Conservation (phyloP, 768 basidiomycete genomes). For the Psilocybe subaeruginosa region DNA sequence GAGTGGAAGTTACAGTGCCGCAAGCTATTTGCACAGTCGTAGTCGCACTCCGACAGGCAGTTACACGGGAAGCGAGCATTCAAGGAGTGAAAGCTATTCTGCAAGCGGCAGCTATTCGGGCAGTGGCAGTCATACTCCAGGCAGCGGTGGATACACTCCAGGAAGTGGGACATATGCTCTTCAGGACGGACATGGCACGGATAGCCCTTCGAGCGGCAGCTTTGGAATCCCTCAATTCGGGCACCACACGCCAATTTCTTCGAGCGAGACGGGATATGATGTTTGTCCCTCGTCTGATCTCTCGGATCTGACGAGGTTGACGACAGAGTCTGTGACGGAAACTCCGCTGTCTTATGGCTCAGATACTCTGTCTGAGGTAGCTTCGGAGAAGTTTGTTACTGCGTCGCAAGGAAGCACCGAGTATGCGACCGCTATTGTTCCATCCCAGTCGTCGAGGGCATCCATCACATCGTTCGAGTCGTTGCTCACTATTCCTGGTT, state of each 20-base stretch:
- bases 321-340: slow-evolving; percentile 32
- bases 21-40: slow-evolving; percentile 14
- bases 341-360: slow-evolving; percentile 37
- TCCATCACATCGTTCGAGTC: slow-evolving; percentile 35
- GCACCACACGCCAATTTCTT: slow-evolving; percentile 36
- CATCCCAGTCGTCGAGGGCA: slow-evolving; percentile 32
- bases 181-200: slow-evolving; percentile 1
- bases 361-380: slow-evolving; percentile 33
- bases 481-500: slow-evolving; percentile 32
- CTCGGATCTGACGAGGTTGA: slow-evolving; percentile 40
- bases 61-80: slow-evolving; percentile 26
- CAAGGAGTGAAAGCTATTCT: slow-evolving; percentile 13
- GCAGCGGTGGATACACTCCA: slow-evolving; percentile 33
- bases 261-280: slow-evolving; percentile 56
- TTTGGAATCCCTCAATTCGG: slow-evolving; percentile 8
- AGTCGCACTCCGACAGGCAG: slow-evolving; percentile 45
- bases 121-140: slow-evolving; percentile 31
- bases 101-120: slow-evolving; percentile 21
- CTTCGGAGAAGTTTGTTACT: slow-evolving; percentile 44
- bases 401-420: slow-evolving; percentile 55
- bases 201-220: slow-evolving; percentile 18
- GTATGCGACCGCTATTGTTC: slow-evolving; percentile 42
- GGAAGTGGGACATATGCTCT: slow-evolving; percentile 16
- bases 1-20: slow-evolving; percentile 16
- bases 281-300: slow-evolving; percentile 56